These are phyloP conservation scores for Leccinum sublutescens DNA, from an alignment of 768 basidiomycete genomes.

Conservation along the genomic window DNA sequence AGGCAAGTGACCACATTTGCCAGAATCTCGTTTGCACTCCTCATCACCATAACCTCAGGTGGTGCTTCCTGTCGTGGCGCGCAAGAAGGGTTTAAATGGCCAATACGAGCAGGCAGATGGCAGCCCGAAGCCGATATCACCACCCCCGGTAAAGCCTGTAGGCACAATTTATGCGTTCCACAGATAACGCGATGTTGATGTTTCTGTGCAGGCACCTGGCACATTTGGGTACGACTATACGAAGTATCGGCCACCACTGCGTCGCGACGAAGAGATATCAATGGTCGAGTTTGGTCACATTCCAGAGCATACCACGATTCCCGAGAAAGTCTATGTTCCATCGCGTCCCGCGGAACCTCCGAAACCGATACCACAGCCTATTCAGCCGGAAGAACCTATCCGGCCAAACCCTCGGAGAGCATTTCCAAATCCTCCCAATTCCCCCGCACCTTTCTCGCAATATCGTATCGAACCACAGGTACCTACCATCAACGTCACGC, in stretches of 20 bases:
- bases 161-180: conserved; percentile 24
- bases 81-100: conserved; percentile 75
- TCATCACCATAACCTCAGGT: conserved; percentile 46
- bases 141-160: conserved; percentile 54
- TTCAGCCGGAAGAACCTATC: conserved; percentile 22
- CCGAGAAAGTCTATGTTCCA: conserved; percentile 5
- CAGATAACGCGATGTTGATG: neutral
- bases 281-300: conserved; percentile 66
- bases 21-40: conserved; percentile 6
- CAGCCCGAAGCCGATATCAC: conserved; percentile 53
- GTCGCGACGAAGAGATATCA: conserved; percentile 45
- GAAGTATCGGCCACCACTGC: conserved; percentile 62
- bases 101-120: conserved; percentile 70
- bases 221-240: conserved; percentile 77
- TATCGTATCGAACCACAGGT: conserved; percentile 38
- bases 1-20: conserved; percentile 43
- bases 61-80: conserved; percentile 79
- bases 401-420: conserved; percentile 20
- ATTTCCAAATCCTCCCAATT: conserved; percentile 37
- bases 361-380: conserved; percentile 19
- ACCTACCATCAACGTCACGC: conserved; percentile 33
- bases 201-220: conserved; percentile 60
- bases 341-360: conserved; percentile 2
- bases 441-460: conserved; percentile 64
- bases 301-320: conserved; percentile 26